Base-by-base conservation (phyloP, 2,329 filamentous ascomycete species). In the Pseudopithomyces maydicus region DNA sequence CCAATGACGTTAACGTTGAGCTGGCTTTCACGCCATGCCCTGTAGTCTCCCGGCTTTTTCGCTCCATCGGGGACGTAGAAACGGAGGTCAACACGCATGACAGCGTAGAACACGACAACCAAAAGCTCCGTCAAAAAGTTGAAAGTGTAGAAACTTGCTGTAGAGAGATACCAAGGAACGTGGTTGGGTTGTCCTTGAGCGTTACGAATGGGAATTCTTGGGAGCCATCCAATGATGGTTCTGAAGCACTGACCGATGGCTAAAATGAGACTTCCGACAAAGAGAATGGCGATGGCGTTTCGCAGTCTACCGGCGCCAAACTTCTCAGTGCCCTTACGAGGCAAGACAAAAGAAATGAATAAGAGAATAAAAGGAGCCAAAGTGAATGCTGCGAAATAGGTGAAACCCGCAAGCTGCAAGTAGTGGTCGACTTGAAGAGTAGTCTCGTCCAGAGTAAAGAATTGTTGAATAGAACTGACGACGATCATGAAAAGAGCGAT, bases 91-190 rank as follows among this genome's bases (percentile, higher is more conserved):
- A 96, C 87, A 36, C 92, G 84, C 11, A 82, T 76, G 14, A 90
- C 64, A 1, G 88, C 82, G 75, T 90, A 94, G 11, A 88, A 77
- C 49, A 82, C 83, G 11, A 94, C 81, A 42, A 92, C 86, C 14
- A 89, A 69, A 47, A 93, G 78, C 74, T 97, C 92, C 33, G 92
- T 81, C 20, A 79, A 79, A 68, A 90, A 96, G 77, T 91, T 90
- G 80, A 96, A 91, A 69, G 84, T 76, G 78, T 95, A 97, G 80
- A 92, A 96, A 72, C 85, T 86, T 3, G 87, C 83, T 71, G 88
- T 90, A 69, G 80, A 80, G 65, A 91, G 84, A 72, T 88, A 95
- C 87, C 89, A 91, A 3, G 87, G 88, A 20, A 59, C 7, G 8
- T 54, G 12, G 32, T 59, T 53, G 15, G 45, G 51, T 10, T 56